phyloP scores from a whole-genome alignment of 257 asterid genomes.

The Primulina huaijiensis region DNA sequence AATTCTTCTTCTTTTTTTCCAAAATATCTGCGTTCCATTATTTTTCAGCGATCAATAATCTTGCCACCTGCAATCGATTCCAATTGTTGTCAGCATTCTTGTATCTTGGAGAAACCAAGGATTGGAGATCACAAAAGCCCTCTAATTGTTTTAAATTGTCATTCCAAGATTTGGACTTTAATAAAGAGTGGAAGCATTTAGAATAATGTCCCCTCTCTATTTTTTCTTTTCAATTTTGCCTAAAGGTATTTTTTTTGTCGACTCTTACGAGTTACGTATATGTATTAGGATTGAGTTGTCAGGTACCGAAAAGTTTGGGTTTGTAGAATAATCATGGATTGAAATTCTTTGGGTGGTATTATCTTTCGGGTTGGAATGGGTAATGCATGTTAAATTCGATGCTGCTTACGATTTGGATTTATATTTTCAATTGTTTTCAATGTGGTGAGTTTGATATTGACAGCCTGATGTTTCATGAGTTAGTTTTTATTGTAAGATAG shows the following conservation, averaged over 20 bases:
- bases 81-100: constrained; percentile 28
- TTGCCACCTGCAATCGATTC: constrained; percentile 12
- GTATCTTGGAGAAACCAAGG: constrained; percentile 21
- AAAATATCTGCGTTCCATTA: background rate
- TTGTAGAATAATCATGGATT: background rate
- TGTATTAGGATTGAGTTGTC: constrained; percentile 13
- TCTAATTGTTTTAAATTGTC: background rate
- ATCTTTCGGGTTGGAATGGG: constrained; percentile 19
- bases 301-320: constrained; percentile 9
- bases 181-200: constrained; percentile 18
- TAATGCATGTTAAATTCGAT: constrained; percentile 27
- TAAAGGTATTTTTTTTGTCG: constrained; percentile 26
- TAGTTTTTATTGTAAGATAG: background rate
- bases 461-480: constrained; percentile 4
- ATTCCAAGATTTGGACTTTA: constrained; percentile 22
- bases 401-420: constrained; percentile 18
- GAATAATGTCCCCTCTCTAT: constrained; percentile 22
- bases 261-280: background rate
- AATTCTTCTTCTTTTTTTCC: background rate
- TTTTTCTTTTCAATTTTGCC: constrained; percentile 7
- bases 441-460: background rate
- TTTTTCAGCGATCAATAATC: background rate
- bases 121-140: constrained; percentile 18
- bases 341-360: constrained; percentile 24
- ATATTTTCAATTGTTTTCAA: constrained; percentile 7